These are phyloP conservation scores for Halophytophthora batemanensis DNA, from an alignment of 352 stramenopile species.

Conservation along the genomic window DNA sequence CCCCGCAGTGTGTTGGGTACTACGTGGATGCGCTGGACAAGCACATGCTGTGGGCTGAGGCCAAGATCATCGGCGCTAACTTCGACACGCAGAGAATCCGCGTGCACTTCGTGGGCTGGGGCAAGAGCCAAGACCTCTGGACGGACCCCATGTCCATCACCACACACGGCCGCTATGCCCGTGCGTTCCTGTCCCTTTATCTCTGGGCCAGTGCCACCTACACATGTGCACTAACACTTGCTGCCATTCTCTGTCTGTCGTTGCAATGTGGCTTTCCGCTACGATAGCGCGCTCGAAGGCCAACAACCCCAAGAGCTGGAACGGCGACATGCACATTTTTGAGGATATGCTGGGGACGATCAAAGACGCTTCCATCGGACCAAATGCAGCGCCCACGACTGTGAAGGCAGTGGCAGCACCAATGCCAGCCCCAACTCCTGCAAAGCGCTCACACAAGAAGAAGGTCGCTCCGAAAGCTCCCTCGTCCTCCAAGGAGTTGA, in stretches of 20 bases:
- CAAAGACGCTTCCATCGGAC: constrained; percentile 14
- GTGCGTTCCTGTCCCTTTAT: constrained; percentile 27
- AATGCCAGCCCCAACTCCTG: constrained; percentile 1
- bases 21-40: constrained; percentile 73
- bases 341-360: constrained; percentile 39
- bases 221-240: background rate
- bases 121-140: constrained; percentile 66
- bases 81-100: constrained; percentile 54
- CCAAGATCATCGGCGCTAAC: constrained; percentile 68
- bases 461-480: background rate
- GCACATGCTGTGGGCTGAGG: constrained; percentile 70
- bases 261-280: constrained; percentile 24
- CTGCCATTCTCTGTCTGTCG: constrained; percentile 3
- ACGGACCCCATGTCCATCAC: constrained; percentile 68
- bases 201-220: background rate
- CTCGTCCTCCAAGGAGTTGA: constrained; percentile 3
- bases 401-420: background rate
- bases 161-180: constrained; percentile 44
- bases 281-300: too few species aligned
- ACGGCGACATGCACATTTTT: constrained; percentile 55
- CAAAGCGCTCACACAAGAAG: constrained; percentile 11
- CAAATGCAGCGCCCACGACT: constrained; percentile 13
- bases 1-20: constrained; percentile 44
- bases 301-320: constrained; percentile 37
- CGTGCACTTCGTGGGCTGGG: constrained; percentile 73